phyloP scores from a whole-genome alignment of 352 stramenopile species.

The Globisporangium alternatum region DNA sequence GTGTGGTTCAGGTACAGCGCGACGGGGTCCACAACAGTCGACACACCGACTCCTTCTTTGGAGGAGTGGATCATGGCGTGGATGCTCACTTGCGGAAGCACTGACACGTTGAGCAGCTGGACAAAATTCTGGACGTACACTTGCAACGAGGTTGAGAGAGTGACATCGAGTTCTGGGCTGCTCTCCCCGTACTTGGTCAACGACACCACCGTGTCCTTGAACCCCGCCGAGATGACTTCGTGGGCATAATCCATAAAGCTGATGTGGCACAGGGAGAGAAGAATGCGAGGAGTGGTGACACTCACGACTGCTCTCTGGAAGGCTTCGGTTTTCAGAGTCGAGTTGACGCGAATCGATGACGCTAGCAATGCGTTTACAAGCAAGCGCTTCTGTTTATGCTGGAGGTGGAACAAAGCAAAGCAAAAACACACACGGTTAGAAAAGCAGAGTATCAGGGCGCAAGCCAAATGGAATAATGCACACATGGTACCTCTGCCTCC shows the following conservation, averaged over 20 bases:
- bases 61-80: constrained; percentile 38
- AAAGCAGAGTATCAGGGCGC: neutral
- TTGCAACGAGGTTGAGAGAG: constrained; percentile 44
- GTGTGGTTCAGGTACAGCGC: constrained; percentile 71
- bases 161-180: constrained; percentile 26
- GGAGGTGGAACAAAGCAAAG: neutral
- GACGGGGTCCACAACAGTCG: constrained; percentile 43
- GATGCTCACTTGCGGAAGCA: constrained; percentile 51
- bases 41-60: constrained; percentile 34
- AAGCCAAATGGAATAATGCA: neutral
- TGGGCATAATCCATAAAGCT: constrained; percentile 40
- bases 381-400: constrained; percentile 65
- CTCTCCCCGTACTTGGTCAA: constrained; percentile 23
- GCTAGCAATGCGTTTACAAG: constrained; percentile 67
- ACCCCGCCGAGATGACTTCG: constrained; percentile 54
- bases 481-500: constrained; percentile 37
- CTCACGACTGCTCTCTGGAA: constrained; percentile 39
- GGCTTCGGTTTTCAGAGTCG: constrained; percentile 31
- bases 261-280: constrained; percentile 39
- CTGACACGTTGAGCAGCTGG: constrained; percentile 65
- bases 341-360: constrained; percentile 63
- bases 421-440: constrained; percentile 8
- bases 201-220: constrained; percentile 41
- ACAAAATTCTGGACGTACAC: constrained; percentile 70
- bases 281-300: constrained; percentile 32